Evolutionary conservation across 805 yeast species (phyloP).

Genomic region (Candida maltosa): DNA sequence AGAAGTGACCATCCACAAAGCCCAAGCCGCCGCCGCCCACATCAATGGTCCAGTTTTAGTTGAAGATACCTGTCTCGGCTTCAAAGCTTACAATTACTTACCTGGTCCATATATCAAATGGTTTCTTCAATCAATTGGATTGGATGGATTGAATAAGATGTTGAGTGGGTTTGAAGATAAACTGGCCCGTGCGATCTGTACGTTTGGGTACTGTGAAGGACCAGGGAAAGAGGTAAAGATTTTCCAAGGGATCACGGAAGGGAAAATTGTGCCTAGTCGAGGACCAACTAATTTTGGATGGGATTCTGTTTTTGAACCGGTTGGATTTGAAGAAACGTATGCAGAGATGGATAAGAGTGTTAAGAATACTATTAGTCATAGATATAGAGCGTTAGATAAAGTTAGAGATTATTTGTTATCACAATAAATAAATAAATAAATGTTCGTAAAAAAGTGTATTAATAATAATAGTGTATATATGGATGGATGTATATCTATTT

Average conservation of each 20-base stretch:
- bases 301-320: slow-evolving; percentile 89
- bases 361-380: slow-evolving; percentile 83
- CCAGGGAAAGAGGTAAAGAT: slow-evolving; percentile 69
- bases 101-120: slow-evolving; percentile 97
- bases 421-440: neutral
- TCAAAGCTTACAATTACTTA: slow-evolving; percentile 69
- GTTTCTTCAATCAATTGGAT: slow-evolving; percentile 78
- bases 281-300: slow-evolving; percentile 90
- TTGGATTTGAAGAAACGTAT: slow-evolving; percentile 63
- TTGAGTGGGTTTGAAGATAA: slow-evolving; percentile 79
- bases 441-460: neutral
- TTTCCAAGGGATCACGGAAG: slow-evolving; percentile 83
- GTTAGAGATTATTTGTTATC: slow-evolving; percentile 53
- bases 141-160: slow-evolving; percentile 73
- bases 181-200: slow-evolving; percentile 83
- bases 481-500: neutral
- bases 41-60: slow-evolving; percentile 82
- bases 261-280: slow-evolving; percentile 70
- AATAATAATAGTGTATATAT: neutral
- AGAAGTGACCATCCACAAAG: slow-evolving; percentile 79
- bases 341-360: slow-evolving; percentile 81
- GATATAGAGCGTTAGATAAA: slow-evolving; percentile 78
- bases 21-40: slow-evolving; percentile 63
- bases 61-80: slow-evolving; percentile 91
- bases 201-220: slow-evolving; percentile 87